Conservation (phyloP, 768 basidiomycete species). For the Coprinellus aureogranulatus region DNA sequence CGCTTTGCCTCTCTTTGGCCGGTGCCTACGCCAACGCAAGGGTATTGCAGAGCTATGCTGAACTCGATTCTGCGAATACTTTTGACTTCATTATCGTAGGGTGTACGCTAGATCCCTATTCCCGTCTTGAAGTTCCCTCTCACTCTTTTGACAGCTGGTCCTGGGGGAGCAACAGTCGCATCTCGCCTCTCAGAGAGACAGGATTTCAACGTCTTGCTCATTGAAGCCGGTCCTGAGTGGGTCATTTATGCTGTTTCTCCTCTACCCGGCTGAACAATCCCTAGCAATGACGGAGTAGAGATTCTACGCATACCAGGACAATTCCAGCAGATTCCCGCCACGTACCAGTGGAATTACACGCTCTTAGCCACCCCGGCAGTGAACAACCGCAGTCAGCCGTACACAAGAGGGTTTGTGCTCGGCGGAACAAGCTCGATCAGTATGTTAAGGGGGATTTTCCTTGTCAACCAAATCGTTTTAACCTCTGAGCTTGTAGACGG, state of each 20-base stretch:
- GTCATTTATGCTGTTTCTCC: background rate
- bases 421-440: conserved; percentile 18
- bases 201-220: conserved; percentile 16
- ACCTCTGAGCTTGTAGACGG: conserved; percentile 12
- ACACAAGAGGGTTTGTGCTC: conserved; percentile 10
- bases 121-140: too few relatives aligned
- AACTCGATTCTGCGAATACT: too few relatives aligned
- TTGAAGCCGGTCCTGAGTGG: conserved; percentile 18
- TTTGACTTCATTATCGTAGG: too few relatives aligned
- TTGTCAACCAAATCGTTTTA: too few relatives aligned
- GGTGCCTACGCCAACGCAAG: too few relatives aligned
- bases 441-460: conserved; percentile 1
- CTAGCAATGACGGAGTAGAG: background rate
- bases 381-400: conserved; percentile 4
- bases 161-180: conserved; percentile 21
- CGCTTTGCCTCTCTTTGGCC: too few relatives aligned
- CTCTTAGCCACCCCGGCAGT: conserved; percentile 11
- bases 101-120: too few relatives aligned
- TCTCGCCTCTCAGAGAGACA: conserved; percentile 16
- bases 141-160: too few relatives aligned
- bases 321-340: background rate
- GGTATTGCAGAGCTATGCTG: too few relatives aligned
- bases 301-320: background rate
- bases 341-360: conserved; percentile 16
- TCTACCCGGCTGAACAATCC: background rate